A percentile compares a stretch with the other conserved stretches of the same genome.
Conservation (phyloP, 768 basidiomycete species). For the Auriscalpium microsporum region DNA sequence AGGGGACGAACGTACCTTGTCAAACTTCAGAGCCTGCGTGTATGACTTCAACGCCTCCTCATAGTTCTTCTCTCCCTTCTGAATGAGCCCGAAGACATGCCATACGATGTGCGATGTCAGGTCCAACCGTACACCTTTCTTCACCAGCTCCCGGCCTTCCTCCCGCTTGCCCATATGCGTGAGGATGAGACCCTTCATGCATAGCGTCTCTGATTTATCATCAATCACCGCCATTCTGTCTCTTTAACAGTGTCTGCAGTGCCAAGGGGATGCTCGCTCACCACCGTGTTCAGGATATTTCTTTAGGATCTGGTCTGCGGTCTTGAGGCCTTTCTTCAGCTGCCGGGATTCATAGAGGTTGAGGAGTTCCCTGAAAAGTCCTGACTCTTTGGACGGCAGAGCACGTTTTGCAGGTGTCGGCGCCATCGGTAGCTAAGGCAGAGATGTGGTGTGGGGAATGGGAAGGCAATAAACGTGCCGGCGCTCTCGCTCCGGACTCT, state of each 20-base stretch:
- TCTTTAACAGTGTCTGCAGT: slow-evolving; percentile 4
- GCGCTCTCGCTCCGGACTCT: not conserved
- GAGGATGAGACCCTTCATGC: slow-evolving; percentile 90
- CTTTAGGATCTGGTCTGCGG: slow-evolving; percentile 89
- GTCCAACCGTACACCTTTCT: slow-evolving; percentile 76
- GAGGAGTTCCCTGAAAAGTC: slow-evolving; percentile 80
- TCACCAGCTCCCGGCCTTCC: slow-evolving; percentile 75
- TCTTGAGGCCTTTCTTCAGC: slow-evolving; percentile 83
- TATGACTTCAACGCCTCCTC: slow-evolving; percentile 93
- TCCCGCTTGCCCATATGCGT: slow-evolving; percentile 74
- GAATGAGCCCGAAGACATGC: slow-evolving; percentile 95
- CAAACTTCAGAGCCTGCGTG: slow-evolving; percentile 78
- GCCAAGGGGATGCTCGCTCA: slow-evolving; percentile 42
- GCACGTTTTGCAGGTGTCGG: slow-evolving; percentile 35
- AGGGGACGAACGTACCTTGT: slow-evolving; percentile 52
- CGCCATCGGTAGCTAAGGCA: slow-evolving; percentile 17
- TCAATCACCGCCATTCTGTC: slow-evolving; percentile 1
- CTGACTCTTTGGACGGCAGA: slow-evolving; percentile 75
- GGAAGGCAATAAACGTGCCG: not conserved
- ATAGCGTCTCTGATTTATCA: slow-evolving; percentile 67
- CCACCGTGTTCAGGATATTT: slow-evolving; percentile 96
- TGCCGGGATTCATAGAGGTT: slow-evolving; percentile 84
- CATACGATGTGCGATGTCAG: slow-evolving; percentile 90
- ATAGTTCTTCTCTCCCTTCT: slow-evolving; percentile 91
- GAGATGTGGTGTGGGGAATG: not conserved